Percentiles rank a stretch among this genome's conserved stretches.
phyloP scores from a whole-genome alignment of 2,329 filamentous ascomycete genomes.

The Dichotomopilus funicola region DNA sequence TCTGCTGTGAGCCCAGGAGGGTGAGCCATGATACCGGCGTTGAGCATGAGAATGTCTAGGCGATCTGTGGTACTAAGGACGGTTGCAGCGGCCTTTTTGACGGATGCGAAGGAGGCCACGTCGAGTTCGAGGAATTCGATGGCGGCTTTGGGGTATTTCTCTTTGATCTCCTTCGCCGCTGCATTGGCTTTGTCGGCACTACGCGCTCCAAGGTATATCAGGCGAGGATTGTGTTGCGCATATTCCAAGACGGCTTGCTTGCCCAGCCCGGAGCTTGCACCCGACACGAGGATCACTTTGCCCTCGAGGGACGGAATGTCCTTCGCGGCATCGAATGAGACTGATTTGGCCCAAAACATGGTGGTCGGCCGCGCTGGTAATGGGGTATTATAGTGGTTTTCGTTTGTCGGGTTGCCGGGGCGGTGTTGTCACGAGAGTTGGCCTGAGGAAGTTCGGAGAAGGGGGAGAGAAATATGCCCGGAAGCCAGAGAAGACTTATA shows the following conservation, averaged over 20 bases:
- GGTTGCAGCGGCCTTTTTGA: slow-evolving; percentile 34
- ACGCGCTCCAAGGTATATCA: slow-evolving; percentile 30
- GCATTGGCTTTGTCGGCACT: slow-evolving; percentile 32
- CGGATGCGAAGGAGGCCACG: slow-evolving; percentile 37
- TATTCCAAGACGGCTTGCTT: slow-evolving; percentile 38
- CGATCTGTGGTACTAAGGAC: slow-evolving; percentile 29
- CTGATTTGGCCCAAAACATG: slow-evolving; percentile 6
- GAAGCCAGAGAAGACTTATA: too few species aligned
- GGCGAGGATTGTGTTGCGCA: slow-evolving; percentile 32
- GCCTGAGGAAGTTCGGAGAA: too few species aligned
- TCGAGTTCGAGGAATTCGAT: slow-evolving; percentile 37
- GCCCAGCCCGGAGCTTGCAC: slow-evolving; percentile 45
- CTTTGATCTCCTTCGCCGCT: slow-evolving; percentile 33
- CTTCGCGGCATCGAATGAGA: slow-evolving; percentile 27
- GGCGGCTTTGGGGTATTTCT: slow-evolving; percentile 13
- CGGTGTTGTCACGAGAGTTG: too few species aligned
- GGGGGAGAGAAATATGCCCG: too few species aligned
- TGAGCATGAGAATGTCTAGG: slow-evolving; percentile 41
- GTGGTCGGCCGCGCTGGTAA: background rate
- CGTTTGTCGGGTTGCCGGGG: background rate
- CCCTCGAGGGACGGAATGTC: slow-evolving; percentile 35
- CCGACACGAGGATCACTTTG: slow-evolving; percentile 43
- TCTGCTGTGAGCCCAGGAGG: slow-evolving; percentile 33
- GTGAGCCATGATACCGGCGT: slow-evolving; percentile 39
- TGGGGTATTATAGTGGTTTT: background rate